phyloP scores from a whole-genome alignment of 176 grass and related monocot genomes.

The Phoenix dactylifera region DNA sequence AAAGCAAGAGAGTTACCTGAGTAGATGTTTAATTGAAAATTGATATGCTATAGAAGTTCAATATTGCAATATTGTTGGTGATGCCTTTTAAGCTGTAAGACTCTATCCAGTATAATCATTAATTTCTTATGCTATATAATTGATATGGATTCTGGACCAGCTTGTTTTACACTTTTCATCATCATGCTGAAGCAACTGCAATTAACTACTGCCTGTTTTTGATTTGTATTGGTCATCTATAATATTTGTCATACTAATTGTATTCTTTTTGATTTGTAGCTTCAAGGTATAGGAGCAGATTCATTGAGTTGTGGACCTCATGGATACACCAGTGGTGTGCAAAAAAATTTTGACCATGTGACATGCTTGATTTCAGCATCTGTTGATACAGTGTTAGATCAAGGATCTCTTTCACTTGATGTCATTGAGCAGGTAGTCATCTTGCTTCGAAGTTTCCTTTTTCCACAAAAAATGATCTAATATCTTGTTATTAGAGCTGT shows the following conservation, averaged over 20 bases:
- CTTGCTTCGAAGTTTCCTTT: neutral
- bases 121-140: too few species aligned
- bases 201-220: too few species aligned
- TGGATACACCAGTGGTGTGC: constrained; percentile 58
- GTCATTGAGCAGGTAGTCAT: constrained; percentile 56
- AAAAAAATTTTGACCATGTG: constrained; percentile 54
- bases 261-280: constrained; percentile 39
- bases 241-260: neutral
- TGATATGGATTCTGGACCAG: too few species aligned
- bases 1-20: too few species aligned
- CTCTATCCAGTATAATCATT: too few species aligned
- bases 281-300: constrained; percentile 60
- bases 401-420: constrained; percentile 55
- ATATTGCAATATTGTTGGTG: too few species aligned
- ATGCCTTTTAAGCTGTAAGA: too few species aligned
- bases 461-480: neutral
- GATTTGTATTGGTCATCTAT: too few species aligned
- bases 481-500: neutral
- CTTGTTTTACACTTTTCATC: too few species aligned
- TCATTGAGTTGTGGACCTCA: constrained; percentile 84
- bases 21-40: too few species aligned
- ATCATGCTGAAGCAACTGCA: too few species aligned
- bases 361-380: constrained; percentile 66
- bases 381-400: constrained; percentile 26
- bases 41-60: too few species aligned